phyloP scores from a whole-genome alignment of 352 stramenopile species.

The Globisporangium alternatum region DNA sequence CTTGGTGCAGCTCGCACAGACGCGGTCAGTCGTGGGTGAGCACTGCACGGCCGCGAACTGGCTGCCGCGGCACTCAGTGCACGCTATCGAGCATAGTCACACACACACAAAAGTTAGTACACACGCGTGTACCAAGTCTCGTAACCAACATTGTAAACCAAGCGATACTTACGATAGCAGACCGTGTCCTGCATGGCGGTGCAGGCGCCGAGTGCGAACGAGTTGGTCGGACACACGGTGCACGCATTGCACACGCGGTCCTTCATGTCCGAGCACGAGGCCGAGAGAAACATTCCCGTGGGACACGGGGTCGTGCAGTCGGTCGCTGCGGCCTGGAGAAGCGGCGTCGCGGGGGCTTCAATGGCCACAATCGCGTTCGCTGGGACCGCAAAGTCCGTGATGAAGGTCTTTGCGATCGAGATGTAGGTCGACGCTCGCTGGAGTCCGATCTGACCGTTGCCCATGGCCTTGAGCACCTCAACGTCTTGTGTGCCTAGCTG shows the following conservation, averaged over 20 bases:
- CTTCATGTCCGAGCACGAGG: conserved; percentile 59
- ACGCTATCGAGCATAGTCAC: conserved; percentile 32
- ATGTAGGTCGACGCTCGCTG: conserved; percentile 47
- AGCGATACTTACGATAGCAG: conserved; percentile 58
- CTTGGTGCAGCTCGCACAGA: conserved; percentile 56
- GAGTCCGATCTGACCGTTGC: conserved; percentile 51
- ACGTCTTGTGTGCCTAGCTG: conserved; percentile 44
- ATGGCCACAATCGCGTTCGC: conserved; percentile 36
- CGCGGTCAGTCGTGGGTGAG: conserved; percentile 50
- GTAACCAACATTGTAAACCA: not conserved
- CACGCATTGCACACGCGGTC: conserved; percentile 54
- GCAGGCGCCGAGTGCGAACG: conserved; percentile 48
- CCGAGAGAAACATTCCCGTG: conserved; percentile 34
- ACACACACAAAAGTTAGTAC: conserved; percentile 1
- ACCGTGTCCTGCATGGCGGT: conserved; percentile 49
- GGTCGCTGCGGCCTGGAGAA: conserved; percentile 37
- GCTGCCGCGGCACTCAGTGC: conserved; percentile 55
- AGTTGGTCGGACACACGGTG: conserved; percentile 56
- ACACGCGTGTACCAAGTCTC: not conserved
- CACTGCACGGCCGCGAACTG: conserved; percentile 46
- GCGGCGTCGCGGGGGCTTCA: conserved; percentile 1
- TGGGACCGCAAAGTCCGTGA: conserved; percentile 41
- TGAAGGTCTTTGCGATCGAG: conserved; percentile 30
- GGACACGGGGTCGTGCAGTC: conserved; percentile 63
- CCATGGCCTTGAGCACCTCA: conserved; percentile 29